phyloP scores from a whole-genome alignment of 176 grass and related monocot species.

The Typha latifolia region DNA sequence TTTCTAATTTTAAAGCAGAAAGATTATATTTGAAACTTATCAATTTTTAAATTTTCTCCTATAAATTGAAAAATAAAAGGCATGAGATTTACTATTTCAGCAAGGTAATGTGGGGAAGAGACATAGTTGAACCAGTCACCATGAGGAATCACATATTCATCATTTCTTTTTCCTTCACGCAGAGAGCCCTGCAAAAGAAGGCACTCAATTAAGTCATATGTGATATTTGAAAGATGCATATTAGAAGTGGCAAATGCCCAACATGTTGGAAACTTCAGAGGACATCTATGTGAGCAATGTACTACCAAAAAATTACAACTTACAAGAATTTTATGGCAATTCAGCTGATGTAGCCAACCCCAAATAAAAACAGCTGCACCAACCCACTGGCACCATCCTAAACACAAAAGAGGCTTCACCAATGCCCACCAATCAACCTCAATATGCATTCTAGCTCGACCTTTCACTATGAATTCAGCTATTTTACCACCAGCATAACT shows the following conservation, averaged over 20 bases:
- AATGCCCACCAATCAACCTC: slow-evolving; percentile 42
- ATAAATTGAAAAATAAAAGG: not conserved
- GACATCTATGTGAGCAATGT: not conserved
- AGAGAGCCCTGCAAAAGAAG: slow-evolving; percentile 62
- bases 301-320: slow-evolving; percentile 19
- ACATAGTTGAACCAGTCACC: slow-evolving; percentile 86
- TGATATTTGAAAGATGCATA: not conserved
- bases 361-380: slow-evolving; percentile 68
- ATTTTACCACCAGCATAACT: slow-evolving; percentile 45
- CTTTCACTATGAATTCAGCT: slow-evolving; percentile 75
- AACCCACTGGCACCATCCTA: slow-evolving; percentile 50
- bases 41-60: not conserved
- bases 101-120: slow-evolving; percentile 87
- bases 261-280: not conserved
- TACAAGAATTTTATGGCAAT: slow-evolving; percentile 86
- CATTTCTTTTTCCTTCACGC: slow-evolving; percentile 34
- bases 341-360: slow-evolving; percentile 73
- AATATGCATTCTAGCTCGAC: slow-evolving; percentile 61
- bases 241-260: not conserved
- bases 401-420: slow-evolving; percentile 55
- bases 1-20: too few relatives aligned
- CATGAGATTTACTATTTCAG: slow-evolving; percentile 69
- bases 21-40: not conserved
- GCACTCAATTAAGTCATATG: not conserved
- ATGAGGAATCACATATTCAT: slow-evolving; percentile 80